Evolutionary conservation across 768 basidiomycete genomes (phyloP).

Genomic region (Coprinopsis marcescibilis): DNA sequence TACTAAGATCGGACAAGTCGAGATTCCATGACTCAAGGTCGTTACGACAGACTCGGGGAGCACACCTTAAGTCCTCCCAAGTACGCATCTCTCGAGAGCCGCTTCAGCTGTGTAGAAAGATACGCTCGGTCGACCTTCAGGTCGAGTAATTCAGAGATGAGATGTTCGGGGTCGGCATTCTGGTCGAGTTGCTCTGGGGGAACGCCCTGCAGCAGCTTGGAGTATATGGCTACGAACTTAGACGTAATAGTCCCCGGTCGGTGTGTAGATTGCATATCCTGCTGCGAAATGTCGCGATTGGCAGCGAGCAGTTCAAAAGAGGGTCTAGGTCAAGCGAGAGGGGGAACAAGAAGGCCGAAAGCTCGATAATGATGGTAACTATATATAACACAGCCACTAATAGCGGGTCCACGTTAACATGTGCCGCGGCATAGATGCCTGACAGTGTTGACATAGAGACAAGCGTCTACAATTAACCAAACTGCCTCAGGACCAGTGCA

Average conservation of each 20-base stretch:
- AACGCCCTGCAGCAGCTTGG: slow-evolving; percentile 47
- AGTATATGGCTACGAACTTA: slow-evolving; percentile 42
- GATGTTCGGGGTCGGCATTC: slow-evolving; percentile 35
- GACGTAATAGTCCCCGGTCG: slow-evolving; percentile 26
- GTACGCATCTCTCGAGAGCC: slow-evolving; percentile 44
- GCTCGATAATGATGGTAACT: too few relatives aligned
- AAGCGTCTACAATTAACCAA: too few relatives aligned
- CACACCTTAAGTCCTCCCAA: slow-evolving; percentile 47
- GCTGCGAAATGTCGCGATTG: neutral
- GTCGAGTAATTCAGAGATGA: slow-evolving; percentile 49
- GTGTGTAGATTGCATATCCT: neutral
- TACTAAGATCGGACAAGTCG: slow-evolving; percentile 28
- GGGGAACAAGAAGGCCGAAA: too few relatives aligned
- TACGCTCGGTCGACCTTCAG: slow-evolving; percentile 48
- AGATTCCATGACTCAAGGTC: neutral
- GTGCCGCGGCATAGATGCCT: too few relatives aligned
- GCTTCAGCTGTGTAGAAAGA: slow-evolving; percentile 33
- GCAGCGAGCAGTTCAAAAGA: too few relatives aligned
- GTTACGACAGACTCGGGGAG: slow-evolving; percentile 4
- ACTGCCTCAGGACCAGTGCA: too few relatives aligned
- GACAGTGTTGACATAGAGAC: too few relatives aligned
- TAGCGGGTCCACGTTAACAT: too few relatives aligned
- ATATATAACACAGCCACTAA: too few relatives aligned
- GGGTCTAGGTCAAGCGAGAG: too few relatives aligned
- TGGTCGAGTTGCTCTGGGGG: slow-evolving; percentile 39